These are phyloP conservation scores for Gautieria morchelliformis DNA, from an alignment of 768 basidiomycete species.

Conservation along the genomic window DNA sequence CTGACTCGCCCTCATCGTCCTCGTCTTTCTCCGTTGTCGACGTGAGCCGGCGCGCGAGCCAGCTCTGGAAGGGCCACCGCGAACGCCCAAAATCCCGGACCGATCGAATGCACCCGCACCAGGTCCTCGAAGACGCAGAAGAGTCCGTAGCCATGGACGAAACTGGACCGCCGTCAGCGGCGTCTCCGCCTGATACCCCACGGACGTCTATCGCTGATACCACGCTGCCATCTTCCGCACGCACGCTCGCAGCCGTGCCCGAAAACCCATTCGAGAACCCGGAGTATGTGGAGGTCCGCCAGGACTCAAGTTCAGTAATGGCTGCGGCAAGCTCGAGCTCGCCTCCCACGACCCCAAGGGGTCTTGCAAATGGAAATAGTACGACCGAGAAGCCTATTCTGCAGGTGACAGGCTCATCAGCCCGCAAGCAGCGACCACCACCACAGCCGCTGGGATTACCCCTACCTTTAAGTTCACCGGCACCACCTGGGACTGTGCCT, in stretches of 20 bases:
- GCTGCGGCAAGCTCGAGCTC: not conserved
- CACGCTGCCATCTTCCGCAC: conserved; percentile 5
- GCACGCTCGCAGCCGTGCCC: conserved; percentile 10
- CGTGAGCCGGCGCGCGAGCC: conserved; percentile 49
- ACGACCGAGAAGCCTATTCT: not conserved
- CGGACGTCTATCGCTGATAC: conserved; percentile 24
- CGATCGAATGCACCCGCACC: conserved; percentile 24
- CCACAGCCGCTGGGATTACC: conserved; percentile 7
- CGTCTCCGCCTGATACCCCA: conserved; percentile 27
- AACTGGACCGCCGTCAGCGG: conserved; percentile 34
- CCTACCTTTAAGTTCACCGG: not conserved
- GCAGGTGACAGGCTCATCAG: not conserved
- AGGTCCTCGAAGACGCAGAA: conserved; percentile 21
- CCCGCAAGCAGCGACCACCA: not conserved
- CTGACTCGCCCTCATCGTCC: conserved; percentile 30
- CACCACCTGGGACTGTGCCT: too few species aligned
- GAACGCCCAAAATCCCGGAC: conserved; percentile 20
- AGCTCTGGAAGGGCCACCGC: conserved; percentile 42
- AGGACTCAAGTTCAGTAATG: not conserved
- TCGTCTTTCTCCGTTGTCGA: conserved; percentile 28
- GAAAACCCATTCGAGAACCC: conserved; percentile 44
- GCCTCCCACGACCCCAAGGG: not conserved
- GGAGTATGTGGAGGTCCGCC: not conserved
- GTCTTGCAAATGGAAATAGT: not conserved
- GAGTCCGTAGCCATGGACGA: conserved; percentile 42